Percentiles rank a stretch among this genome's conserved stretches.
Conservation (phyloP, 495 filamentous ascomycete genomes). For the Astrothelium macrocarpum region DNA sequence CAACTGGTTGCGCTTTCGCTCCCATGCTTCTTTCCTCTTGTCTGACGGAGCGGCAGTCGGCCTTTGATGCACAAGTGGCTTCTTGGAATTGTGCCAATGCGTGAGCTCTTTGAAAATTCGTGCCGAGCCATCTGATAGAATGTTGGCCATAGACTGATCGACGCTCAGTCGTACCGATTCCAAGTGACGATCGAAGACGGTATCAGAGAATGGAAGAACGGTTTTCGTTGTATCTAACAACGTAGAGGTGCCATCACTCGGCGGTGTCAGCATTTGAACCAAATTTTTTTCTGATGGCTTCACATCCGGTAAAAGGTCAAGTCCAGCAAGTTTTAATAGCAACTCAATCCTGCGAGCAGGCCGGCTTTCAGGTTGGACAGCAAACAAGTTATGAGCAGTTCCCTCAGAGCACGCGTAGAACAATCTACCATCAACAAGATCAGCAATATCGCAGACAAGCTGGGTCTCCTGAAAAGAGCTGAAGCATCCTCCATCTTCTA, state of each 20-base stretch:
- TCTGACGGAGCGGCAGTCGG: slow-evolving; percentile 14
- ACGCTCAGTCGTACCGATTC: slow-evolving; percentile 40
- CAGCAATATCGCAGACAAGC: slow-evolving; percentile 42
- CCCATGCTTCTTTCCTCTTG: slow-evolving; percentile 23
- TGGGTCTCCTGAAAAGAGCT: not conserved
- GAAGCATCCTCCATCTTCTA: not conserved
- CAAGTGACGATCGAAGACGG: slow-evolving; percentile 50
- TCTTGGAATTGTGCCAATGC: slow-evolving; percentile 58
- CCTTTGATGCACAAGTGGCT: slow-evolving; percentile 34
- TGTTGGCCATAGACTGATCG: slow-evolving; percentile 19
- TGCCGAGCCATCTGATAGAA: slow-evolving; percentile 9
- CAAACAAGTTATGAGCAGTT: not conserved
- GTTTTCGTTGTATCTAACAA: slow-evolving; percentile 8
- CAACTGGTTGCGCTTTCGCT: slow-evolving; percentile 39
- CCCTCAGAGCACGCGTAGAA: slow-evolving; percentile 23
- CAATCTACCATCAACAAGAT: slow-evolving; percentile 58
- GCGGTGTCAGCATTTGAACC: not conserved
- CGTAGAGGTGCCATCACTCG: not conserved
- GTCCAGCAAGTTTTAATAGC: not conserved
- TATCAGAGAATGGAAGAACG: slow-evolving; percentile 53
- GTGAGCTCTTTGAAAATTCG: slow-evolving; percentile 47
- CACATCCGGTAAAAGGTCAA: not conserved
- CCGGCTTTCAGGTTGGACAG: not conserved
- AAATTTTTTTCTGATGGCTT: not conserved
- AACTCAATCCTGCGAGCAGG: not conserved